Percentiles rank a stretch among this genome's conserved stretches.
phyloP scores from a whole-genome alignment of 2,329 filamentous ascomycete species.

The Cytospora schulzeri region DNA sequence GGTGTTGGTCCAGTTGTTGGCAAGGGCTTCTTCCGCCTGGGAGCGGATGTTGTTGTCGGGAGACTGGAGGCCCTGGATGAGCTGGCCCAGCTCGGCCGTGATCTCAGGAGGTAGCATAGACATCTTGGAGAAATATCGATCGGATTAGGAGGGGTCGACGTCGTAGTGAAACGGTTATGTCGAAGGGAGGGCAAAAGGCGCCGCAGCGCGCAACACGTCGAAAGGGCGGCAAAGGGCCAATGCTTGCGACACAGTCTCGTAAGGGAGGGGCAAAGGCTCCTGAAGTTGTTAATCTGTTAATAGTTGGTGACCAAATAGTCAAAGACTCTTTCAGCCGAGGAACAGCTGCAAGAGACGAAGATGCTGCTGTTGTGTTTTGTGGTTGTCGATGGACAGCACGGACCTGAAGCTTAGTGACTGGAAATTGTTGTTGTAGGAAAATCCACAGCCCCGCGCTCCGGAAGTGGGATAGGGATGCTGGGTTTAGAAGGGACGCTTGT shows the following conservation, averaged over 20 bases:
- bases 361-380: background rate
- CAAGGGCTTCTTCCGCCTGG: constrained; percentile 86
- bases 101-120: constrained; percentile 84
- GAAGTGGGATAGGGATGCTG: background rate
- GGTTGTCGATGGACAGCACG: background rate
- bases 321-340: background rate
- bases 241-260: constrained; percentile 16
- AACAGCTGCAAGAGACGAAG: background rate
- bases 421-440: background rate
- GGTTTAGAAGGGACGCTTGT: background rate
- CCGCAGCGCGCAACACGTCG: constrained; percentile 28
- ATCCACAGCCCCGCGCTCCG: constrained; percentile 14
- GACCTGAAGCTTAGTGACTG: background rate
- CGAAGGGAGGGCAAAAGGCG: constrained; percentile 24
- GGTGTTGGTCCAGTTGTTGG: constrained; percentile 82
- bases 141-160: constrained; percentile 9
- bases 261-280: background rate
- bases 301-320: background rate
- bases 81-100: constrained; percentile 79
- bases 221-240: constrained; percentile 14
- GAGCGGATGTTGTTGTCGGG: constrained; percentile 84
- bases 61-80: constrained; percentile 86
- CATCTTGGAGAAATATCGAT: constrained; percentile 52
- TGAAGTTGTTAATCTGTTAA: background rate
- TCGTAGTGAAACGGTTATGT: constrained; percentile 16